Evolutionary conservation across 1,284 basidiomycete species (phyloP), one percentile per base, ranked within the genome.

Genomic region (Moesziomyces globuligerus): DNA sequence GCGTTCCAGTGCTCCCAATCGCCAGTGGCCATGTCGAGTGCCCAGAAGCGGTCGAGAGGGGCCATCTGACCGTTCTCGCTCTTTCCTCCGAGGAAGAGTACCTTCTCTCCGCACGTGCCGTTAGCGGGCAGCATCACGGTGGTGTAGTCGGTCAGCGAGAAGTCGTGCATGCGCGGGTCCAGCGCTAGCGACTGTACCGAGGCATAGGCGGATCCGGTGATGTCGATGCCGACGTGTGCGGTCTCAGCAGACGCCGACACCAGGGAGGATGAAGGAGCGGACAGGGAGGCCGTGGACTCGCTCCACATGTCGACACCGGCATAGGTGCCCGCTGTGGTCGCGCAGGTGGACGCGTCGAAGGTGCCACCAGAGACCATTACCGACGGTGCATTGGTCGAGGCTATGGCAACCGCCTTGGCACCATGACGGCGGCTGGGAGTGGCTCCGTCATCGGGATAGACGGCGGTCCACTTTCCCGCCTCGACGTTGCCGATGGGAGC

Each of bases 61-160:
- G 71, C 77, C 15, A 81, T 51, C 13, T 47, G 42, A 6, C 76
- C 77, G 36, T 48, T 21, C n/a, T 69, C 53, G 20, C 72, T 72
- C 40, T 81, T 78, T 3, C 83, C 83, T 6, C 83, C 83, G 28
- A 83, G 50, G 54, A 82, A 74, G 25, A 72, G 61, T 26, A 82
- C 40, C 11, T 65, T 60, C 38, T 60, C 53, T 3, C 24, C 42
- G 17, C 54, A 44, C 17, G 58, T 59, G 38, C 42, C 41, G 39
- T 44, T 61, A 7, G 59, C 50, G 25, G 51, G 51, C 10, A 79
- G 49, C 1, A 50, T 17, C 4, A 61, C 67, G 23, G 74, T 78
- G 25, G 75, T 54, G 49, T 80, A 81, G 45, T 81, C 81, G 13
- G 72, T 73, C 4, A 81, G 60, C 7, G 81, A 73, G 13, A 75